Evolutionary conservation across 2,329 filamentous ascomycete species (phyloP), one percentile per base, ranked within the genome.

Genomic region (Diaporthe destruens): DNA sequence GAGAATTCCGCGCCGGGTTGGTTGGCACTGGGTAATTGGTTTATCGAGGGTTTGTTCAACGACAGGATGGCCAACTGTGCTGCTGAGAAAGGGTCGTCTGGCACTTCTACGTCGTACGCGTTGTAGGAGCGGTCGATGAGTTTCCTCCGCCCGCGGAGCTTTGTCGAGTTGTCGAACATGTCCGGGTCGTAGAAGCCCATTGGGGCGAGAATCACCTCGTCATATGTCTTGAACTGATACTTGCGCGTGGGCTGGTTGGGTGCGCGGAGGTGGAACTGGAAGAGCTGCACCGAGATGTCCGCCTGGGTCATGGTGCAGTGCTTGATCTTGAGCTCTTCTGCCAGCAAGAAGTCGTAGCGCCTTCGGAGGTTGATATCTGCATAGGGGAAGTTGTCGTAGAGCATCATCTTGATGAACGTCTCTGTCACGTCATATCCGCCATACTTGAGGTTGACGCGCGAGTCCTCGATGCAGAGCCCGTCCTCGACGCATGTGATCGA

Each of bases 401-500:
- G 89, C 93, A 98, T 95, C 96, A 98, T 98, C 84, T 96, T 98
- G 80, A 98, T 88, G 78, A 99, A 98, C 0, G 94, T 93, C 77
- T 98, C 94, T 0, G 96, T 98, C 49, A 98, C 93, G 81, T 99
- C 96, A 78, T 89, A 91, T 1, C 96, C 96, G 66, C 96, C 96
- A 78, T 93, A 97, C 81, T 99, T 98, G 76, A 99, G 85, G 80
- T 98, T 98, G 80, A 99, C 90, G 20, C 96, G 91, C 20, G 96
- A 99, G 80, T 98, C 96, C 75, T 98, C 96, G 34, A 98, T 89
- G 79, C 94, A 95, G 83, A 99, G 93, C 2, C 96, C 96, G 81
- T 99, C 96, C 78, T 99, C 96, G 14, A 99, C 95, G 77, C 96
- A 99, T 75, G 95, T 96, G 42, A 99, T 93, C 0, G 96, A 97